phyloP scores from a whole-genome alignment of 495 filamentous ascomycete genomes.

The Xanthoparmelia taractica region DNA sequence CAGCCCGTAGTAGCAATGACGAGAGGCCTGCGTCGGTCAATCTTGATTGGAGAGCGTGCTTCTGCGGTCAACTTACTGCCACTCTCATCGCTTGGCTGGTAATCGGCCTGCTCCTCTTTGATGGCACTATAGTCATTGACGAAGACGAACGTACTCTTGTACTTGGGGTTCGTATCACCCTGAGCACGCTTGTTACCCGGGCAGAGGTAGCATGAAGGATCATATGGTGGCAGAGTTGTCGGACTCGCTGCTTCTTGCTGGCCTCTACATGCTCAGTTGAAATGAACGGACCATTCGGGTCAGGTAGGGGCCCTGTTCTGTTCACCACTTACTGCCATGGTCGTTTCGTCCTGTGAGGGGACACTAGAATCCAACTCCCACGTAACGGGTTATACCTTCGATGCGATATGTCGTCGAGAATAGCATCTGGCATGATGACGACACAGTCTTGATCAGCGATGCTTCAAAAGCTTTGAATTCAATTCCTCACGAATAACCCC shows the following conservation, averaged over 20 bases:
- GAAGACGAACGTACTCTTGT: constrained; percentile 82
- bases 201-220: constrained; percentile 91
- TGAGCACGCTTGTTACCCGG: constrained; percentile 88
- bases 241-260: constrained; percentile 79
- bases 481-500: too few relatives aligned
- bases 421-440: constrained; percentile 49
- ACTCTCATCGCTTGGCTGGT: constrained; percentile 45
- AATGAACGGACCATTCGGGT: constrained; percentile 12
- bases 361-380: constrained; percentile 86
- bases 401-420: constrained; percentile 96
- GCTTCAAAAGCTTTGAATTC: too few relatives aligned
- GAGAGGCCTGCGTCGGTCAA: constrained; percentile 49
- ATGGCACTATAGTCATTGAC: constrained; percentile 98
- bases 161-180: constrained; percentile 81
- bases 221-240: constrained; percentile 68
- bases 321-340: constrained; percentile 83
- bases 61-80: constrained; percentile 36
- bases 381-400: constrained; percentile 86
- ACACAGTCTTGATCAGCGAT: not conserved
- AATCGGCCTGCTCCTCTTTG: constrained; percentile 79
- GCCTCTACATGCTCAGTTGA: constrained; percentile 49
- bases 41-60: not conserved
- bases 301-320: not conserved
- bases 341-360: constrained; percentile 89
- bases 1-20: constrained; percentile 72